A percentile compares a stretch with the other conserved stretches of the same genome.
Conservation (phyloP, 768 basidiomycete genomes). For the Gloeophyllum trabeum region DNA sequence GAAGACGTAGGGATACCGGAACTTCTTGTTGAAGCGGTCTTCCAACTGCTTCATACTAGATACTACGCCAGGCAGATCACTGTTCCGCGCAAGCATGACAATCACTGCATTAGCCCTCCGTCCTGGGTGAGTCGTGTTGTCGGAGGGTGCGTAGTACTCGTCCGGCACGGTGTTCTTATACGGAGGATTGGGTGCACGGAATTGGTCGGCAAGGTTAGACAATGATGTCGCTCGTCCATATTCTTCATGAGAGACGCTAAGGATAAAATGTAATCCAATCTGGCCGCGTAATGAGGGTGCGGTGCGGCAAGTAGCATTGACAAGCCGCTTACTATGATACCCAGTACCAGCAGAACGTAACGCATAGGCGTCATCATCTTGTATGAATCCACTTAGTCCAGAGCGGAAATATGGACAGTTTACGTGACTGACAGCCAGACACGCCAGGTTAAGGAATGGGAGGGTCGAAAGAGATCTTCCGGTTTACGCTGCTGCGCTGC, state of each 20-base stretch:
- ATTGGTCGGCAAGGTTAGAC: conserved; percentile 21
- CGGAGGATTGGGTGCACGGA: conserved; percentile 23
- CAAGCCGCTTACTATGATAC: conserved; percentile 16
- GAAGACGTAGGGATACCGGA: conserved; percentile 72
- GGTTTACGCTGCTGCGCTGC: too few relatives aligned
- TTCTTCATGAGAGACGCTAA: conserved; percentile 37
- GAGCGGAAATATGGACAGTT: too few relatives aligned
- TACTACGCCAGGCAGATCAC: conserved; percentile 29
- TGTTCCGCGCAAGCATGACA: conserved; percentile 39
- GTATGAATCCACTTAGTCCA: too few relatives aligned
- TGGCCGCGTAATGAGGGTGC: conserved; percentile 12
- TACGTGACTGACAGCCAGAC: too few relatives aligned
- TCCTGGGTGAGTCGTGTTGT: conserved; percentile 6
- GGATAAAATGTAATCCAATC: conserved; percentile 46
- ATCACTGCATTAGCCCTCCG: conserved; percentile 45
- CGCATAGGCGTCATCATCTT: conserved; percentile 53
- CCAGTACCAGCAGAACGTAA: conserved; percentile 34
- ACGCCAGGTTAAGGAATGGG: too few relatives aligned
- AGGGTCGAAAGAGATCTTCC: too few relatives aligned
- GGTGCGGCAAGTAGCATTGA: background rate
- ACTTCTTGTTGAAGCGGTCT: conserved; percentile 49
- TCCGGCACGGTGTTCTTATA: conserved; percentile 45
- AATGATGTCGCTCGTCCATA: conserved; percentile 36
- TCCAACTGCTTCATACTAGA: conserved; percentile 47
- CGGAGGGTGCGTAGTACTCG: conserved; percentile 16